phyloP scores from a whole-genome alignment of 2,329 filamentous ascomycete species.

The Ampelomyces quisqualis region DNA sequence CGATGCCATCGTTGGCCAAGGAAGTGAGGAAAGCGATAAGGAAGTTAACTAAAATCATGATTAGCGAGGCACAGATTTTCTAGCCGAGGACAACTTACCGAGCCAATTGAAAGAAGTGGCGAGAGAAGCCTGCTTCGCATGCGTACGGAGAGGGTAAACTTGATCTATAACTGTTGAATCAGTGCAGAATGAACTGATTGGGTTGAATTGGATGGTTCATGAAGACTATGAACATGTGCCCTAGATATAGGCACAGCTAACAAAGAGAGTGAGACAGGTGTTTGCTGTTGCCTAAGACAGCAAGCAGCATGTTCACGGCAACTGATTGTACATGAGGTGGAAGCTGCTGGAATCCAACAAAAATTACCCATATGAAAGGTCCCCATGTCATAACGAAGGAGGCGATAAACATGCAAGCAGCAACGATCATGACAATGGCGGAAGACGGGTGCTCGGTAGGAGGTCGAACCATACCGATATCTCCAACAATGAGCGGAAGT shows the following conservation, averaged over 20 bases:
- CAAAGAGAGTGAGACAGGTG: no score
- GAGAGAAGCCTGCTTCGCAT: slow-evolving; percentile 39
- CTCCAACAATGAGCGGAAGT: slow-evolving; percentile 65
- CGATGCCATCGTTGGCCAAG: slow-evolving; percentile 36
- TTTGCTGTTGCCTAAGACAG: no score
- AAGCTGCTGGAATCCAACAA: no score
- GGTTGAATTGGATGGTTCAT: no score
- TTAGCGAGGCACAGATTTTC: slow-evolving; percentile 18
- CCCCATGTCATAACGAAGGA: slow-evolving; percentile 69
- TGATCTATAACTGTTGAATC: slow-evolving; percentile 39
- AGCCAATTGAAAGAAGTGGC: slow-evolving; percentile 40
- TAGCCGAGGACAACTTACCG: slow-evolving; percentile 6
- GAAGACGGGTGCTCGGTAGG: slow-evolving; percentile 45
- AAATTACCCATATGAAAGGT: slow-evolving; percentile 57
- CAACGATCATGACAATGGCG: slow-evolving; percentile 69
- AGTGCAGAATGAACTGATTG: no score
- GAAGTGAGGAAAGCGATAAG: slow-evolving; percentile 41
- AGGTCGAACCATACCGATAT: slow-evolving; percentile 47
- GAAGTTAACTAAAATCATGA: slow-evolving; percentile 39
- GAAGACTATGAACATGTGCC: no score
- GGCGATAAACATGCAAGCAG: slow-evolving; percentile 72
- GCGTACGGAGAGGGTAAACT: slow-evolving; percentile 36
- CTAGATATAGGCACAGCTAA: no score
- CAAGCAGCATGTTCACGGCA: no score
- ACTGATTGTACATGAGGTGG: no score